A percentile compares a stretch with the other conserved stretches of the same genome.
Conservation (phyloP, 768 basidiomycete genomes). For the Termitomyces sp. region DNA sequence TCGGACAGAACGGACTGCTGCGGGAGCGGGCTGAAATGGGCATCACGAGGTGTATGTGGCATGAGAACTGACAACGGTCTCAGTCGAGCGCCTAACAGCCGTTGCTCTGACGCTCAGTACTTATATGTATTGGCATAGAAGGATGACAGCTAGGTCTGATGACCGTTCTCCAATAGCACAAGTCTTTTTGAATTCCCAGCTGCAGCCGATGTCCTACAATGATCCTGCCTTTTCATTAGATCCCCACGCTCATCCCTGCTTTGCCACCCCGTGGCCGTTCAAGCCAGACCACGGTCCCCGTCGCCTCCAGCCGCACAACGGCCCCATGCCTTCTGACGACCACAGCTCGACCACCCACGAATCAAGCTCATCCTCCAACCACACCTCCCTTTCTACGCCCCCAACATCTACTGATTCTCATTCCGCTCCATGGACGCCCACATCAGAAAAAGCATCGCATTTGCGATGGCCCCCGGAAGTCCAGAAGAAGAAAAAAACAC, state of each 20-base stretch:
- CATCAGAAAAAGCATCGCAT: background rate
- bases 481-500: conserved; percentile 12
- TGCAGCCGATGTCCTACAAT: conserved; percentile 20
- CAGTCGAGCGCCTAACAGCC: background rate
- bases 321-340: conserved; percentile 16
- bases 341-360: conserved; percentile 11
- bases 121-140: conserved; percentile 3
- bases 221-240: conserved; percentile 58
- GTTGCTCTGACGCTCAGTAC: background rate
- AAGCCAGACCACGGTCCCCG: conserved; percentile 16
- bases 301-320: conserved; percentile 28
- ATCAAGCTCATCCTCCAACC: conserved; percentile 10
- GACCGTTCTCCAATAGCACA: background rate
- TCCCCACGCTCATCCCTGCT: conserved; percentile 44
- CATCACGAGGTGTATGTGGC: background rate
- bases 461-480: conserved; percentile 10
- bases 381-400: conserved; percentile 16
- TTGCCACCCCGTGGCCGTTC: conserved; percentile 22
- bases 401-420: conserved; percentile 12
- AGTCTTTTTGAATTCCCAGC: background rate
- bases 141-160: conserved; percentile 1
- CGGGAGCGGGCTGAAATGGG: conserved; percentile 2
- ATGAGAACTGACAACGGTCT: background rate
- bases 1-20: background rate
- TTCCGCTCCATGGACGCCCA: conserved; percentile 4